A percentile compares a stretch with the other conserved stretches of the same genome.
phyloP scores from a whole-genome alignment of 2,329 filamentous ascomycete genomes.

The Aspergillus sp. region DNA sequence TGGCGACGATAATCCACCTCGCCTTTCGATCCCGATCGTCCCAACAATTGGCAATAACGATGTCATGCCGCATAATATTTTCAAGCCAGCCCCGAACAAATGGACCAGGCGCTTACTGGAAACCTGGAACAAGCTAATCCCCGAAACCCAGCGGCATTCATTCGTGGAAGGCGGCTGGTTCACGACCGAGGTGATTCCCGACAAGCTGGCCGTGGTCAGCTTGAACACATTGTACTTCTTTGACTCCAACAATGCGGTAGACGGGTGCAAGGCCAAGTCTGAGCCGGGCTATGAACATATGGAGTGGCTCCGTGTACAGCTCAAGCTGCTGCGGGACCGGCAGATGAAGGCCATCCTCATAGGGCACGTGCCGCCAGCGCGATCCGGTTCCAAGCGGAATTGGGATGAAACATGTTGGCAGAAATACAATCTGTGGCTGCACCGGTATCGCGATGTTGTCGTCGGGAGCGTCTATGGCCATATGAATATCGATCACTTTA shows the following conservation, averaged over 20 bases:
- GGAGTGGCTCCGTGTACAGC: slow-evolving; percentile 87
- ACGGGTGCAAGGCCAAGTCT: slow-evolving; percentile 68
- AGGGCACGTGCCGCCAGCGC: slow-evolving; percentile 85
- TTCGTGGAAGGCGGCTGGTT: slow-evolving; percentile 95
- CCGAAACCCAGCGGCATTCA: slow-evolving; percentile 80
- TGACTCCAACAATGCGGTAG: slow-evolving; percentile 81
- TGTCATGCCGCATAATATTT: slow-evolving; percentile 92
- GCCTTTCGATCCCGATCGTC: slow-evolving; percentile 66
- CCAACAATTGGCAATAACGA: slow-evolving; percentile 96
- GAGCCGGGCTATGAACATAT: slow-evolving; percentile 92
- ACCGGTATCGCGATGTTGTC: slow-evolving; percentile 84
- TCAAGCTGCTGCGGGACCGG: slow-evolving; percentile 69
- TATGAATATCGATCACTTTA: slow-evolving; percentile 98
- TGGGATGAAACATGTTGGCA: slow-evolving; percentile 99
- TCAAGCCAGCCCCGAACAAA: slow-evolving; percentile 72
- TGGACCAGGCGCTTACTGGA: slow-evolving; percentile 71
- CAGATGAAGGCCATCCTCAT: slow-evolving; percentile 92
- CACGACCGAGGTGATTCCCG: slow-evolving; percentile 80
- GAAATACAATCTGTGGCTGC: slow-evolving; percentile 85
- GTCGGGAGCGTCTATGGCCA: slow-evolving; percentile 75
- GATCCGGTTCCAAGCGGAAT: slow-evolving; percentile 70
- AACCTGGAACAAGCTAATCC: slow-evolving; percentile 81
- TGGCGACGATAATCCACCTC: slow-evolving; percentile 39
- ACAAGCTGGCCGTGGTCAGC: slow-evolving; percentile 79
- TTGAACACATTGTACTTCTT: slow-evolving; percentile 97